Conservation (phyloP, 768 basidiomycete species). For the Naganishia antarctica region DNA sequence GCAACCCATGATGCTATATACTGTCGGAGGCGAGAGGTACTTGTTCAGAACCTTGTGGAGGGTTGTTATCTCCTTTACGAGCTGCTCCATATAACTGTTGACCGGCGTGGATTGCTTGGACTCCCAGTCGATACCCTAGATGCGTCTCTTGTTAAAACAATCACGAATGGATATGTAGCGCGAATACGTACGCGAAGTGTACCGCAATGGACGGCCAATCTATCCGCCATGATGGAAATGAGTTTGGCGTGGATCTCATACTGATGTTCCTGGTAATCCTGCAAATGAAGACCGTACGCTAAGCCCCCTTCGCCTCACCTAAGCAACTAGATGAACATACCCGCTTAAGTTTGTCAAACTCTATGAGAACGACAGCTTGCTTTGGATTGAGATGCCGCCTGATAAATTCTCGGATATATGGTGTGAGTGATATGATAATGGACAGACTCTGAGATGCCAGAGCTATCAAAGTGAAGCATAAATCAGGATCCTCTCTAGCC, state of each 20-base stretch:
- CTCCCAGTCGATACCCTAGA: conserved; percentile 72
- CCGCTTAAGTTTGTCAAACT: conserved; percentile 97
- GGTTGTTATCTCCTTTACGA: conserved; percentile 91
- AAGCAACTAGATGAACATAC: conserved; percentile 53
- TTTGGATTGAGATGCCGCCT: conserved; percentile 86
- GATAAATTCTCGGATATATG: conserved; percentile 92
- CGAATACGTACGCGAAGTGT: conserved; percentile 61
- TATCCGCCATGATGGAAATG: conserved; percentile 96
- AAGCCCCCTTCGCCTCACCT: conserved; percentile 10
- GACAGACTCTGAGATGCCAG: conserved; percentile 94
- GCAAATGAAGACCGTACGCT: conserved; percentile 9
- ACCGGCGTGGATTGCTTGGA: conserved; percentile 48
- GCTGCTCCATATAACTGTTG: conserved; percentile 71
- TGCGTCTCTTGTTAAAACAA: neutral
- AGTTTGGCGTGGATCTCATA: conserved; percentile 97
- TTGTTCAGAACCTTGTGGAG: conserved; percentile 92
- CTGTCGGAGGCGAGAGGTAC: conserved; percentile 67
- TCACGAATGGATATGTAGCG: neutral
- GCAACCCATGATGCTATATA: conserved; percentile 85
- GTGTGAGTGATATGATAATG: conserved; percentile 86
- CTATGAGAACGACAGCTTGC: conserved; percentile 92
- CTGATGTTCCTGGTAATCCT: conserved; percentile 99
- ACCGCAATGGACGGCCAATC: conserved; percentile 76
- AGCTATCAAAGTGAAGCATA: conserved; percentile 53
- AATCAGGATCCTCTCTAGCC: neutral